phyloP scores from a whole-genome alignment of 2,329 filamentous ascomycete genomes.

The Samsoniella hepiali region DNA sequence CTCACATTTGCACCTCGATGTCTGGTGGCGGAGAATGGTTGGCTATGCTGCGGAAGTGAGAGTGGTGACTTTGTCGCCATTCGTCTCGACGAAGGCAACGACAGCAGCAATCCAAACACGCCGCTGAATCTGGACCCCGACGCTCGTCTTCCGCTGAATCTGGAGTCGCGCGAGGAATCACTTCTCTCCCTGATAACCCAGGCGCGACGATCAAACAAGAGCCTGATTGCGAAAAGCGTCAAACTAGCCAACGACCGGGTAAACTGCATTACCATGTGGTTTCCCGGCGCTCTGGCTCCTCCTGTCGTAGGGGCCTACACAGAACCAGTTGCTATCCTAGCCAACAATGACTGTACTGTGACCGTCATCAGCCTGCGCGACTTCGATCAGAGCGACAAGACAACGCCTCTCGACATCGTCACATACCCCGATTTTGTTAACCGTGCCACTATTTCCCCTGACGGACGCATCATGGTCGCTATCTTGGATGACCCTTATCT shows the following conservation, averaged over 20 bases:
- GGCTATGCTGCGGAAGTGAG: slow-evolving; percentile 87
- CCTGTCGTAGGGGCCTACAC: slow-evolving; percentile 41
- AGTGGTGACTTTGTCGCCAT: slow-evolving; percentile 84
- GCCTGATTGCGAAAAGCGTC: slow-evolving; percentile 47
- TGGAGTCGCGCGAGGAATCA: slow-evolving; percentile 34
- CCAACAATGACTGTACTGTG: slow-evolving; percentile 90
- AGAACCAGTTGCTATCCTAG: slow-evolving; percentile 64
- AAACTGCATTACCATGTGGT: slow-evolving; percentile 65
- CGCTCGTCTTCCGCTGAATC: slow-evolving; percentile 30
- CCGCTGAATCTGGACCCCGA: slow-evolving; percentile 34
- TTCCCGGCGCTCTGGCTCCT: slow-evolving; percentile 39
- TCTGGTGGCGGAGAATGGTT: slow-evolving; percentile 79
- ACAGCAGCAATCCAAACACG: slow-evolving; percentile 27
- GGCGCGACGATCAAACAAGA: slow-evolving; percentile 41
- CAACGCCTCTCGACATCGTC: slow-evolving; percentile 64
- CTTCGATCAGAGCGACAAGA: slow-evolving; percentile 42
- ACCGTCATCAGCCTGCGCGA: slow-evolving; percentile 75
- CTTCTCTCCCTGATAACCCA: slow-evolving; percentile 38
- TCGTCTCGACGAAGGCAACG: slow-evolving; percentile 48
- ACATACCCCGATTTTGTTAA: slow-evolving; percentile 85
- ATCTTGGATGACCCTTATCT: slow-evolving; percentile 85
- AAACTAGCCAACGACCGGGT: slow-evolving; percentile 59
- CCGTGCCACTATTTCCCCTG: slow-evolving; percentile 87
- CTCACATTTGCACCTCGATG: slow-evolving; percentile 77
- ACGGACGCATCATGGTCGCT: slow-evolving; percentile 74